These are phyloP conservation scores for Pichia sp. DNA, from an alignment of 1,139 yeast species.

Conservation along the genomic window DNA sequence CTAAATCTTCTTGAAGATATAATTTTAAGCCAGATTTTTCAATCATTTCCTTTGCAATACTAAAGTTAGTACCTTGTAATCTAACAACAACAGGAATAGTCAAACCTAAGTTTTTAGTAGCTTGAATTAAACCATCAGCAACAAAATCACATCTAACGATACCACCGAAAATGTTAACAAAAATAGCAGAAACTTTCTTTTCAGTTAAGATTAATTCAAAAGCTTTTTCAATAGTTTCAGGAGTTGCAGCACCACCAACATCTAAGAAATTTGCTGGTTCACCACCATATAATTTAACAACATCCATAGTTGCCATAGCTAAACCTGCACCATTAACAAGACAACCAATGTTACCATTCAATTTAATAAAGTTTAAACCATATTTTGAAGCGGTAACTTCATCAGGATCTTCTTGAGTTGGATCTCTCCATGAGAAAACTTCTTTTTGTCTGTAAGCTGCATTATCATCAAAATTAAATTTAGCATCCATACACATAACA, in stretches of 20 bases:
- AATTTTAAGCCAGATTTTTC: slow-evolving; percentile 88
- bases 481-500: slow-evolving; percentile 98
- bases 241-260: slow-evolving; percentile 99
- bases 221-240: slow-evolving; percentile 95
- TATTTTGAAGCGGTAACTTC: slow-evolving; percentile 88
- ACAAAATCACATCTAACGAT: slow-evolving; percentile 98
- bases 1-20: slow-evolving; percentile 86
- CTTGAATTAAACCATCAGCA: slow-evolving; percentile 94
- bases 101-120: slow-evolving; percentile 83
- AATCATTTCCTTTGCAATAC: slow-evolving; percentile 81
- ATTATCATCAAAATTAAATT: slow-evolving; percentile 95
- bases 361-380: slow-evolving; percentile 92
- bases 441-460: slow-evolving; percentile 94
- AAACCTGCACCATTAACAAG: slow-evolving; percentile 99
- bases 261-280: slow-evolving; percentile 98
- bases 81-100: slow-evolving; percentile 95
- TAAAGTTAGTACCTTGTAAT: slow-evolving; percentile 96
- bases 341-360: slow-evolving; percentile 98
- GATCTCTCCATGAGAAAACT: slow-evolving; percentile 93
- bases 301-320: slow-evolving; percentile 99
- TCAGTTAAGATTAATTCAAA: slow-evolving; percentile 89
- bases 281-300: slow-evolving; percentile 96
- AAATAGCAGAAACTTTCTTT: slow-evolving; percentile 86
- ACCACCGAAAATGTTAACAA: slow-evolving; percentile 98
- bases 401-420: slow-evolving; percentile 96